Evolutionary conservation across 208 protist genomes (phyloP), one percentile per base, ranked within the genome.

Genomic region (Acanthamoeba triangularis): DNA sequence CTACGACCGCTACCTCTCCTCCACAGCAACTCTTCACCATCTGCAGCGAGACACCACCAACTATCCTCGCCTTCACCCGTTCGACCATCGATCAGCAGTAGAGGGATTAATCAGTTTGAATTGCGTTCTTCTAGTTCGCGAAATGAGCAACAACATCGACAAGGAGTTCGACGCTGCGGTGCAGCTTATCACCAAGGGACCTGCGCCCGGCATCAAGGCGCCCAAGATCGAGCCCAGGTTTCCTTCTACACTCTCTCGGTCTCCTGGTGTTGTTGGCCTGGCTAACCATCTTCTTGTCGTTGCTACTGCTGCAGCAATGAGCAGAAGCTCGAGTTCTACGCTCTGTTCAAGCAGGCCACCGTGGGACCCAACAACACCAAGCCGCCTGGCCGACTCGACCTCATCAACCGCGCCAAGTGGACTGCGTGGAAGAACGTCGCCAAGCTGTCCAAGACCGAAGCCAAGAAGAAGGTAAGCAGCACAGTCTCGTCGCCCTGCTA

Each of bases 271-370:
- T 33, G 52, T 47, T 88, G 41, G 20, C 33, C 69, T 78, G 0
- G 20, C 63, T n/a, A 54, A 23, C 69, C 25, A 13, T 74, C 65
- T 74, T 44, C 37, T 44, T 35, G 35, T 6, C 13, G 35, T 44
- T 35, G 13, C 10, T 5, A 6, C 44, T 35, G 35, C 0, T 30
- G 35, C 13, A 93, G 87, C 33, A 99, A 99, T 95, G 97, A 97
- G 16, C 98, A 98, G 61, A 98, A 98, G 95, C 98, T 99, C 11
- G 95, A 98, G 96, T 98, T 99, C 93, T 99, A 99, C 97, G 98
- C 96, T n/a, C 96, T 99, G 25, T 99, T 97, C 98, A 99, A 99
- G 98, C 99, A 99, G 97, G 99, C 98, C 56, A 99, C 98, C 54
- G 98, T 99, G 95, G 99, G 99, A 13, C 98, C 99, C 74, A 98